Base-by-base conservation (phyloP, 2,329 filamentous ascomycete species). In the Diaporthe ilicicola region DNA sequence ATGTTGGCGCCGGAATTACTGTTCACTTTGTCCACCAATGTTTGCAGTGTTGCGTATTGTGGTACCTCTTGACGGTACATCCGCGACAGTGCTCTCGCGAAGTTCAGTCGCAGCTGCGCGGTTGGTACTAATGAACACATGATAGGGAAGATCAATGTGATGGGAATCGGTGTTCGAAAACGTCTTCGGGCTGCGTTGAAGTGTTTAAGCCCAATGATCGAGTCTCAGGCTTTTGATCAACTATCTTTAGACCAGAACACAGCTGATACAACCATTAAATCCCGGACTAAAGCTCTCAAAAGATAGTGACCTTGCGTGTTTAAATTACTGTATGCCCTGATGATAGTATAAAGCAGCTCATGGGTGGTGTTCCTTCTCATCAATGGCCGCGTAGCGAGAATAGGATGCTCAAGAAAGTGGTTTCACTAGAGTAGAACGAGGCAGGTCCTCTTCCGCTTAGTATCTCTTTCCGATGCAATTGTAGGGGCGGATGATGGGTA, bases 61-160 rank as follows among this genome's bases (percentile, higher is more conserved):
- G 76, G 75, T 3, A 77, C 75, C 64, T 76, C 76, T 29, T 69
- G 61, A 50, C 68, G 70, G 67, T 77, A 77, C 74, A 76, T 75
- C 4, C 46, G 65, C 8, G 74, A 77, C 34, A 76, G 19, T 12
- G 74, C 71, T 29, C 67, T 56, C 22, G 69, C 70, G 39, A 75
- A 73, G 15, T 55, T 48, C 24, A 73, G 55, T 42, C 73, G 66
- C n/a, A 74, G 72, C 32, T 72, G 54, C 5, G 65, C 50, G 12
- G 55, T 24, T 12, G 69, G 42, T n/a, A 71, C 34, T 10, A 69
- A 9, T 7, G 55, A 56, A 39, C 39, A 13, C 65, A 67, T 67
- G 29, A 24, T 7, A 4, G 51, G 1, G 29, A 7, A 6, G 27
- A 13, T 24, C 2, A 24, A 15, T 19, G 37, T 34, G 24, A 2